Percentiles rank a stretch among this genome's conserved stretches.
Evolutionary conservation across 2,329 filamentous ascomycete species (phyloP).

Genomic region (Apiospora kogelbergensis): DNA sequence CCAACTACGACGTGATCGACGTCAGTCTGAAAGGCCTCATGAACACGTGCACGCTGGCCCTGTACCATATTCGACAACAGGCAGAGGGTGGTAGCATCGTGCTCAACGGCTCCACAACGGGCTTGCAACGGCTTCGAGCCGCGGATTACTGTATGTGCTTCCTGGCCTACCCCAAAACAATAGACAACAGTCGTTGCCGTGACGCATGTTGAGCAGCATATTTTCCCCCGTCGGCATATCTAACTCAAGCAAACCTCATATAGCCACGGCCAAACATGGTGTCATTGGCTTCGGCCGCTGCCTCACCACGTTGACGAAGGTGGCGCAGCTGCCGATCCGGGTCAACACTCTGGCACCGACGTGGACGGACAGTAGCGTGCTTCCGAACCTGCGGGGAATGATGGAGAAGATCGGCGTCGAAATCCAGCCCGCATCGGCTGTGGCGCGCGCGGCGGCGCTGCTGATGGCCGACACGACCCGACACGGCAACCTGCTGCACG

Average conservation of each 20-base stretch:
- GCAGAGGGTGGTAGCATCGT: conserved; percentile 51
- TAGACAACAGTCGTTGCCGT: too few relatives aligned
- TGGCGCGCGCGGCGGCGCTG: conserved; percentile 47
- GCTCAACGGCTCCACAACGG: conserved; percentile 50
- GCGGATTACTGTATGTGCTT: conserved; percentile 46
- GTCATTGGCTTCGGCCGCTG: conserved; percentile 54
- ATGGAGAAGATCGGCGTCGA: conserved; percentile 39
- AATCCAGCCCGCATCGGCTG: conserved; percentile 44
- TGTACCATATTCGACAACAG: conserved; percentile 51
- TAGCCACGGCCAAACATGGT: conserved; percentile 53
- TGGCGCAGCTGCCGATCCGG: conserved; percentile 45
- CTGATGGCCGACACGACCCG: conserved; percentile 48
- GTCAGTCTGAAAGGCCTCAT: conserved; percentile 50
- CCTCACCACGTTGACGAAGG: conserved; percentile 37
- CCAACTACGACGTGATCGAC: conserved; percentile 42
- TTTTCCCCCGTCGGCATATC: background rate
- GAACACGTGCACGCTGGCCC: conserved; percentile 48
- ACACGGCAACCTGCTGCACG: conserved; percentile 54
- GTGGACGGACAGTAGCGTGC: conserved; percentile 53
- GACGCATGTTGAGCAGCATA: background rate
- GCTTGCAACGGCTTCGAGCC: conserved; percentile 48
- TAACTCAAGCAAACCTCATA: background rate
- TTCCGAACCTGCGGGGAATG: conserved; percentile 37
- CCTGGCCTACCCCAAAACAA: too few relatives aligned
- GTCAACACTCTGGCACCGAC: conserved; percentile 56